phyloP scores from a whole-genome alignment of 208 protist genomes.

The Phytomonas francai region DNA sequence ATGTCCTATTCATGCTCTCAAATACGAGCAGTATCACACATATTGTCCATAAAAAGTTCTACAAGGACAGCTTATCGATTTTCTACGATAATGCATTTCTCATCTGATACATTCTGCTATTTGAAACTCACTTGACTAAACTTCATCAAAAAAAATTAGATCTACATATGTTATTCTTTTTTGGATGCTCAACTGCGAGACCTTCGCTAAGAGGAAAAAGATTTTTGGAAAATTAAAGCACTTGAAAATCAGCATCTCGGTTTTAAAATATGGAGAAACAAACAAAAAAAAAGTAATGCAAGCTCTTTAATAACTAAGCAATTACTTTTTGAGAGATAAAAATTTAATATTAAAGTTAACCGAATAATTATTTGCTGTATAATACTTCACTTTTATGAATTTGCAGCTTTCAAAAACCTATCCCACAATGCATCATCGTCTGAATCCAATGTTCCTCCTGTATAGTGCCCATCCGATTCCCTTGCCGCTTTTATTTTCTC shows the following conservation, averaged over 20 bases:
- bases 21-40: too few species aligned
- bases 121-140: slow-evolving; percentile 7
- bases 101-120: too few species aligned
- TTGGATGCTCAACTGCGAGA: not conserved
- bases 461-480: slow-evolving; percentile 12
- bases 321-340: not conserved
- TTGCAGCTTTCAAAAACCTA: slow-evolving; percentile 22
- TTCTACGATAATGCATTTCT: too few species aligned
- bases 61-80: too few species aligned
- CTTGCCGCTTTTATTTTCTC: not conserved
- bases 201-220: too few species aligned
- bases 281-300: not conserved
- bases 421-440: slow-evolving; percentile 25
- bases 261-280: not conserved
- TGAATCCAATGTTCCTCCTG: slow-evolving; percentile 38
- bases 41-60: too few species aligned
- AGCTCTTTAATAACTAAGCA: slow-evolving; percentile 1
- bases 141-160: slow-evolving; percentile 14
- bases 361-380: not conserved
- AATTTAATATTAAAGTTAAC: not conserved
- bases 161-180: slow-evolving; percentile 16
- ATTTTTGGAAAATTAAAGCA: too few species aligned
- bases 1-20: too few species aligned
- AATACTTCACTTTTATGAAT: slow-evolving; percentile 8
- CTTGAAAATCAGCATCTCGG: too few species aligned